Percentiles rank a stretch among this genome's conserved stretches.
These are phyloP conservation scores for Chrysanthemum makinoi DNA, from an alignment of 129 eudicot genomes.

Conservation along the genomic window DNA sequence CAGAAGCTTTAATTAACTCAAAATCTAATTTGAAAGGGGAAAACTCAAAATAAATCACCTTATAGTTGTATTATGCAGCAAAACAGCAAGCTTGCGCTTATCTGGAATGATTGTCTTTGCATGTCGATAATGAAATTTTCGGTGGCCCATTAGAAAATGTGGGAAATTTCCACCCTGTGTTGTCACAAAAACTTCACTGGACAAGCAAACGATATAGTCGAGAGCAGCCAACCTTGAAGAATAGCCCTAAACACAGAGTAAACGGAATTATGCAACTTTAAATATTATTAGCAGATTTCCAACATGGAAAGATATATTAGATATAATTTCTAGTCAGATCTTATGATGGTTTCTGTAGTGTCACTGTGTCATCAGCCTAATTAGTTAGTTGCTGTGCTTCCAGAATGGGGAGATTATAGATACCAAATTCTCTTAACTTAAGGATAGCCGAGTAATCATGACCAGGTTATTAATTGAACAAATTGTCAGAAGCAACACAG, in stretches of 20 bases:
- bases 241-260: conserved; percentile 45
- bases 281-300: neutral
- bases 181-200: conserved; percentile 86
- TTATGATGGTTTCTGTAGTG: no score
- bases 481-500: neutral
- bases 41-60: conserved; percentile 36
- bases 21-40: neutral
- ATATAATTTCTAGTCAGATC: neutral
- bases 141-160: conserved; percentile 89
- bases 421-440: neutral
- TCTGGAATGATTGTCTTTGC: conserved; percentile 85
- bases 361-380: neutral
- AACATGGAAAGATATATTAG: neutral
- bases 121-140: conserved; percentile 74
- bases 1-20: neutral
- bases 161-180: conserved; percentile 99
- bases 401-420: neutral
- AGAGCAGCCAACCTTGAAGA: conserved; percentile 93
- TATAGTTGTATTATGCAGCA: conserved; percentile 65
- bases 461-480: neutral
- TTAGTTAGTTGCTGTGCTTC: neutral
- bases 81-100: conserved; percentile 68
- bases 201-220: conserved; percentile 80
- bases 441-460: neutral
- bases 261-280: conserved; percentile 2